Percentiles rank a stretch among this genome's conserved stretches.
phyloP scores from a whole-genome alignment of 306 rosid species.

The Sicyos baderoa region DNA sequence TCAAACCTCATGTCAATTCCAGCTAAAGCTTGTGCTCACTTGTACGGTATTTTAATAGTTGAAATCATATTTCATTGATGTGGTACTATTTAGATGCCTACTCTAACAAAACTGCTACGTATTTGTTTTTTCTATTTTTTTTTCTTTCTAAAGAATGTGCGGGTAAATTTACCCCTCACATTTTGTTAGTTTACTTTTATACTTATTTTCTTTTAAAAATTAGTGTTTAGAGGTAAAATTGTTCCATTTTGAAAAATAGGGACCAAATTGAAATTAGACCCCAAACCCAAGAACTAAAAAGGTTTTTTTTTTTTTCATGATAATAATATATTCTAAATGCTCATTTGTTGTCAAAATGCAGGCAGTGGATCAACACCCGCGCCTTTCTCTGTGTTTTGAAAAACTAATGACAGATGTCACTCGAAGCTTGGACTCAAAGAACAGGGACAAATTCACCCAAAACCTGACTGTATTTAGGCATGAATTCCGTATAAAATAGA shows the following conservation, averaged over 20 bases:
- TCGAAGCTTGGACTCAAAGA: constrained; percentile 54
- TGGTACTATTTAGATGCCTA: background rate
- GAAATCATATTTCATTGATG: background rate
- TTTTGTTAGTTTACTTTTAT: no score
- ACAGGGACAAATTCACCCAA: constrained; percentile 55
- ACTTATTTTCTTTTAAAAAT: no score
- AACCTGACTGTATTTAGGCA: constrained; percentile 48
- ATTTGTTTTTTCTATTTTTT: background rate
- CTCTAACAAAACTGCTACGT: background rate
- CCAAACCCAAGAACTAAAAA: no score
- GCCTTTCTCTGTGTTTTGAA: constrained; percentile 48
- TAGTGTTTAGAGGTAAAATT: no score
- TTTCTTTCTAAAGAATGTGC: background rate
- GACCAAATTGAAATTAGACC: no score
- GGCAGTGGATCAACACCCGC: constrained; percentile 49
- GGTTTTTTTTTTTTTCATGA: no score
- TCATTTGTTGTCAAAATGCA: constrained; percentile 23
- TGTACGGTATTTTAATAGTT: background rate
- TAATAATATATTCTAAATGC: background rate
- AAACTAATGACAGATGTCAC: constrained; percentile 53
- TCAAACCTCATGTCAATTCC: no score
- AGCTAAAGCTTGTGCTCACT: no score
- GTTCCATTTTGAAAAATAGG: no score
- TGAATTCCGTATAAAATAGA: constrained; percentile 43
- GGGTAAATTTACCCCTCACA: background rate